Evolutionary conservation across 2,329 filamentous ascomycete species (phyloP).

Genomic region (Sclerotinia spermophila): DNA sequence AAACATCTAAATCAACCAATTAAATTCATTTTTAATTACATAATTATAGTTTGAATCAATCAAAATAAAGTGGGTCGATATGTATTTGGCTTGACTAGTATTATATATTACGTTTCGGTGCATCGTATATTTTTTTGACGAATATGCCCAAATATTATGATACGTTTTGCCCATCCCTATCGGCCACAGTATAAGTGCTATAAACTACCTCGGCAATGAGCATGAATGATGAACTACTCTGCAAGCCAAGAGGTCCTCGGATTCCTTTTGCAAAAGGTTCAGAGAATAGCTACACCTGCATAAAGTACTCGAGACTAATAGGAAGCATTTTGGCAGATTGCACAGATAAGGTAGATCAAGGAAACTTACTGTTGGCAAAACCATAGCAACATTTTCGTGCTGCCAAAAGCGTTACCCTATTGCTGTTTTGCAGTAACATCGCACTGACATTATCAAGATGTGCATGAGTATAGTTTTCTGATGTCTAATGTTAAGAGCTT

Average conservation of each 20-base stretch:
- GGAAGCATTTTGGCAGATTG: not conserved
- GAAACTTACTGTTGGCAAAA: not conserved
- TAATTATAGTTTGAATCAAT: too few relatives aligned
- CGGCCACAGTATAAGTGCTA: not conserved
- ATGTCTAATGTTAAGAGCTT: not conserved
- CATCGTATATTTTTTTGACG: too few relatives aligned
- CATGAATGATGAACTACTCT: not conserved
- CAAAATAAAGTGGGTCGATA: too few relatives aligned
- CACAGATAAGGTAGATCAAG: not conserved
- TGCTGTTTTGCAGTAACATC: not conserved
- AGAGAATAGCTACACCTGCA: not conserved
- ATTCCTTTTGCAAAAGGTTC: not conserved
- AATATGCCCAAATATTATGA: too few relatives aligned
- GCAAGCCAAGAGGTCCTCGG: not conserved
- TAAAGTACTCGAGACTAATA: not conserved
- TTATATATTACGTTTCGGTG: too few relatives aligned
- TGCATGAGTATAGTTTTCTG: not conserved
- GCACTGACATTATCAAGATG: not conserved
- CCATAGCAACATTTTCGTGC: too few relatives aligned
- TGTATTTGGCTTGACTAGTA: too few relatives aligned
- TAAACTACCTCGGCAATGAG: not conserved
- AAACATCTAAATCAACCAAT: too few relatives aligned
- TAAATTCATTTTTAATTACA: too few relatives aligned
- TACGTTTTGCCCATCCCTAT: too few relatives aligned
- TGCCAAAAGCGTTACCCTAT: too few relatives aligned